phyloP scores from a whole-genome alignment of 192 early-diverging fungal genomes.

The Chytriomyces hyalinus region DNA sequence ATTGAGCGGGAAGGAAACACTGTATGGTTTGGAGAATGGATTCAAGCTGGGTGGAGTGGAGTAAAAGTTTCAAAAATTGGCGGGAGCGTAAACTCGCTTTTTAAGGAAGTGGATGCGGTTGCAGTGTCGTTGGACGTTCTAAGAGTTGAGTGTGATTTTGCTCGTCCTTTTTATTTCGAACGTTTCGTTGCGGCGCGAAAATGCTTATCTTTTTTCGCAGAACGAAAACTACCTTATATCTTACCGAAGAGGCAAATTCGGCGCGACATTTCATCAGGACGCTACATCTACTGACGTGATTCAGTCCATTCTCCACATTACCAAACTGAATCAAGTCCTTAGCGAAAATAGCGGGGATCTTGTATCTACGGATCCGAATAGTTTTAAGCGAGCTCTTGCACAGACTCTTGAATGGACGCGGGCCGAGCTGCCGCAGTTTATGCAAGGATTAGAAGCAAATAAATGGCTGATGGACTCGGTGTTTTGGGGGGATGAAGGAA shows the following conservation, averaged over 20 bases:
- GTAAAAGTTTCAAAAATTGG: slow-evolving; percentile 49
- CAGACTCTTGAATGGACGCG: slow-evolving; percentile 56
- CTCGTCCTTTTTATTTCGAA: slow-evolving; percentile 1
- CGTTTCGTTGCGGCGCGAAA: not conserved
- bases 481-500: slow-evolving; percentile 60
- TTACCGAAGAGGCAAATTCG: slow-evolving; percentile 44
- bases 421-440: slow-evolving; percentile 54
- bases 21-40: slow-evolving; percentile 67
- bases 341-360: not conserved
- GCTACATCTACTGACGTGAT: slow-evolving; percentile 63
- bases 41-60: slow-evolving; percentile 32
- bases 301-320: slow-evolving; percentile 63
- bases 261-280: slow-evolving; percentile 57
- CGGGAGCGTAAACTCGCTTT: slow-evolving; percentile 55
- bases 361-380: slow-evolving; percentile 17
- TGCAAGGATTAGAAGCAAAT: slow-evolving; percentile 54
- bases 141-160: slow-evolving; percentile 36
- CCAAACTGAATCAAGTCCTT: slow-evolving; percentile 24
- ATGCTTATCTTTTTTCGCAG: slow-evolving; percentile 26
- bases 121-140: slow-evolving; percentile 45
- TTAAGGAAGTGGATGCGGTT: slow-evolving; percentile 47
- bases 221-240: slow-evolving; percentile 68
- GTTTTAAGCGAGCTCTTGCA: slow-evolving; percentile 34
- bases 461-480: slow-evolving; percentile 66
- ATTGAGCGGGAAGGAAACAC: slow-evolving; percentile 46